phyloP scores from a whole-genome alignment of 1,284 basidiomycete species.

The Sutorius eximius region DNA sequence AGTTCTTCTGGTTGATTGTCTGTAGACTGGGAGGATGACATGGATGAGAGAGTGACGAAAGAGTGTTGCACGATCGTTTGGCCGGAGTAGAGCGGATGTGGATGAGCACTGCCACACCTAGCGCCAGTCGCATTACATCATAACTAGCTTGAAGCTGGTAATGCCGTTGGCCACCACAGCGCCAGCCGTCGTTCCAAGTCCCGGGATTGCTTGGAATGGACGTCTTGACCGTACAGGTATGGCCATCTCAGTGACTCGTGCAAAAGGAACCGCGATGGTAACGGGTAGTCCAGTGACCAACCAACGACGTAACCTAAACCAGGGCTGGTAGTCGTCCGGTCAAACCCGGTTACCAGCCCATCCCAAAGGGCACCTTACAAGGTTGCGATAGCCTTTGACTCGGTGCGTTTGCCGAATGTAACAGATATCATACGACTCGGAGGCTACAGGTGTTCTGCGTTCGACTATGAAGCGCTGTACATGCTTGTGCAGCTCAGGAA shows the following conservation, averaged over 20 bases:
- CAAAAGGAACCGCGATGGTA: too few species aligned
- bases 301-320: too few species aligned
- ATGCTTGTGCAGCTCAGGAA: neutral
- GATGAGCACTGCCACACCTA: conserved; percentile 17
- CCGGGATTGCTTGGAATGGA: neutral
- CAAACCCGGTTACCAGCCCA: too few species aligned
- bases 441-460: neutral
- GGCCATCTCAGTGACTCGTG: too few species aligned
- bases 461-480: neutral
- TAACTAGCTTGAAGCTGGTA: neutral
- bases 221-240: too few species aligned
- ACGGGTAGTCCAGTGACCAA: too few species aligned
- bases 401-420: too few species aligned
- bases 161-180: too few species aligned
- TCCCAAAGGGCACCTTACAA: too few species aligned
- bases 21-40: conserved; percentile 10
- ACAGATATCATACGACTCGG: too few species aligned
- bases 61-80: conserved; percentile 4
- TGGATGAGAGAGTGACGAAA: conserved; percentile 9
- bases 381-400: too few species aligned
- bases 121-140: conserved; percentile 14
- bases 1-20: conserved; percentile 18
- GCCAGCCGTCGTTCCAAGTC: neutral
- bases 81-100: conserved; percentile 1
- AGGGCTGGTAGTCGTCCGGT: too few species aligned